A percentile compares a stretch with the other conserved stretches of the same genome.
phyloP scores from a whole-genome alignment of 176 grass and related monocot genomes.

The Cenchrus americanus region DNA sequence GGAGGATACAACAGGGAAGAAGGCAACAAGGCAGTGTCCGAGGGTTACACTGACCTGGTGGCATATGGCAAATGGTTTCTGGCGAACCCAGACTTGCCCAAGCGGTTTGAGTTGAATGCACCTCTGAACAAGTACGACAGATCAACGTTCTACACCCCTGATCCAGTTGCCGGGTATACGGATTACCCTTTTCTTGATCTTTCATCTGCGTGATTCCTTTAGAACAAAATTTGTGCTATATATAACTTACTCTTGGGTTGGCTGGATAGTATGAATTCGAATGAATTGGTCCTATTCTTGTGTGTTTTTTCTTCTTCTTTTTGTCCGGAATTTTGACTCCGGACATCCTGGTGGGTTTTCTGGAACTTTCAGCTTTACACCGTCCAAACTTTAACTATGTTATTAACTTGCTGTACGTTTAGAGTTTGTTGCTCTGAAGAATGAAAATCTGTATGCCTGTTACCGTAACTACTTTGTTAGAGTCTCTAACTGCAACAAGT shows the following conservation, averaged over 20 bases:
- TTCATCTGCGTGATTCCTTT: not conserved
- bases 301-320: too few relatives aligned
- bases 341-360: too few relatives aligned
- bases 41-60: constrained; percentile 57
- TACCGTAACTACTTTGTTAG: not conserved
- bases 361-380: too few relatives aligned
- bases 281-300: too few relatives aligned
- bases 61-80: constrained; percentile 59
- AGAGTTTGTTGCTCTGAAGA: not conserved
- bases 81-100: constrained; percentile 56
- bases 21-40: constrained; percentile 44
- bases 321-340: not conserved
- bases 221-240: not conserved
- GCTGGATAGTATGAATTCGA: not conserved
- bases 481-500: constrained; percentile 27
- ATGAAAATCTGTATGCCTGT: not conserved
- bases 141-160: constrained; percentile 46
- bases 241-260: not conserved
- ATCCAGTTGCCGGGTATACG: constrained; percentile 52
- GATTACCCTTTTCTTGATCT: constrained; percentile 50
- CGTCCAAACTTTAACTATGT: too few relatives aligned
- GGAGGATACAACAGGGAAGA: constrained; percentile 57
- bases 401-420: not conserved
- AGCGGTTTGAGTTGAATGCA: constrained; percentile 46
- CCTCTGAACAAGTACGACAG: constrained; percentile 54